Percentiles rank a stretch among this genome's conserved stretches.
Conservation (phyloP, 1,284 basidiomycete genomes). For the Meripilus lineatus region DNA sequence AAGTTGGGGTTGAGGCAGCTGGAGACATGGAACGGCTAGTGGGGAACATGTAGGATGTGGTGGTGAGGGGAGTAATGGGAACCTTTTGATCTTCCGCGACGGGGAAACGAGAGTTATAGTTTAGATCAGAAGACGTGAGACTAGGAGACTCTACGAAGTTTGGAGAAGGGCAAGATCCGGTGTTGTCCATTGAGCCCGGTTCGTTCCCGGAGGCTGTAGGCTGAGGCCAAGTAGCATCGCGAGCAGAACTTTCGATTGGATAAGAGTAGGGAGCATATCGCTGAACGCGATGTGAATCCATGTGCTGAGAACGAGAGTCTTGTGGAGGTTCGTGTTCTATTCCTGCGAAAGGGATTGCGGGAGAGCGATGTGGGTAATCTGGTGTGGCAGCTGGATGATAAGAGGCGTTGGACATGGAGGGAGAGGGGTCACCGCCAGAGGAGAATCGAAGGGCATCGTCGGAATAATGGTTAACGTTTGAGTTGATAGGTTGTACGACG, state of each 20-base stretch:
- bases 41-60: slow-evolving; percentile 58
- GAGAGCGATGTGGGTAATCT: slow-evolving; percentile 40
- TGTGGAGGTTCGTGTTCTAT: slow-evolving; percentile 36
- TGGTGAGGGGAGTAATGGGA: slow-evolving; percentile 47
- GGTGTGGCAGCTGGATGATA: slow-evolving; percentile 35
- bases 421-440: slow-evolving; percentile 37
- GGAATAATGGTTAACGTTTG: slow-evolving; percentile 20
- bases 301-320: slow-evolving; percentile 31
- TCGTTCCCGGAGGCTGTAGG: slow-evolving; percentile 41
- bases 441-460: slow-evolving; percentile 36
- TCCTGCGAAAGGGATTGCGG: slow-evolving; percentile 41
- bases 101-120: slow-evolving; percentile 47
- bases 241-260: slow-evolving; percentile 40
- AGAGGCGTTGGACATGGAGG: slow-evolving; percentile 33
- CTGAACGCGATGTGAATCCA: slow-evolving; percentile 36
- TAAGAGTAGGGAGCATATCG: slow-evolving; percentile 58
- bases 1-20: slow-evolving; percentile 58
- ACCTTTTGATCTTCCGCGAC: slow-evolving; percentile 59
- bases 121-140: slow-evolving; percentile 51
- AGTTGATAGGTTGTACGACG: slow-evolving; percentile 20
- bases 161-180: slow-evolving; percentile 49
- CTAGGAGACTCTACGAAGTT: slow-evolving; percentile 53
- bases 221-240: slow-evolving; percentile 53
- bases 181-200: slow-evolving; percentile 36
- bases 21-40: slow-evolving; percentile 71